Percentiles rank a stretch among this genome's conserved stretches.
Evolutionary conservation across 805 yeast species (phyloP).

Genomic region (Yarrowia bubula): DNA sequence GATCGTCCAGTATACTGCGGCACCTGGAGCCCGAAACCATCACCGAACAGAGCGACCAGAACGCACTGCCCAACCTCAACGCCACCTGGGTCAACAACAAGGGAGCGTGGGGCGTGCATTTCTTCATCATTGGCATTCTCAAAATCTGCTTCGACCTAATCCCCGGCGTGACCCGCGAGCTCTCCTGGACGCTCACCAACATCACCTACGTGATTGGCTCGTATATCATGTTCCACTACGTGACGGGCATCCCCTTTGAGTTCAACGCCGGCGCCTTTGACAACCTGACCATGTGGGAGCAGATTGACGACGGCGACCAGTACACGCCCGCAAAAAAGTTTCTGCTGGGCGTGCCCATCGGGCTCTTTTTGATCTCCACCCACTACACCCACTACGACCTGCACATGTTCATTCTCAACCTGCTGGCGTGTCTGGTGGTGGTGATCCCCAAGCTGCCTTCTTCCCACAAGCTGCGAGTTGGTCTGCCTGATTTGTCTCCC

Average conservation of each 20-base stretch:
- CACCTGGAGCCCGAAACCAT: constrained; percentile 91
- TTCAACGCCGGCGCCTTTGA: constrained; percentile 96
- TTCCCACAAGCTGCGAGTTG: constrained; percentile 40
- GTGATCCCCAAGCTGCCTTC: constrained; percentile 87
- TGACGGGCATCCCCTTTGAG: constrained; percentile 96
- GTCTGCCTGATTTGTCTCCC: constrained; percentile 33
- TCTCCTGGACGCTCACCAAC: constrained; percentile 93
- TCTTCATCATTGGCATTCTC: constrained; percentile 72
- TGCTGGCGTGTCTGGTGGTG: constrained; percentile 76
- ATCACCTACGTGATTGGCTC: constrained; percentile 86
- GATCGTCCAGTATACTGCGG: constrained; percentile 86
- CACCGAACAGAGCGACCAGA: constrained; percentile 90
- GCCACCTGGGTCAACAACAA: constrained; percentile 95
- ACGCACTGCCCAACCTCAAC: constrained; percentile 81
- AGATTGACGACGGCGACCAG: constrained; percentile 91
- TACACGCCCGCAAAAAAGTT: constrained; percentile 96
- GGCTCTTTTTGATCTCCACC: constrained; percentile 77
- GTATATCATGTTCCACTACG: constrained; percentile 93
- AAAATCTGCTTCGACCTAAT: constrained; percentile 75
- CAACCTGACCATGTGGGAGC: constrained; percentile 98
- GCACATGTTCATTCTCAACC: constrained; percentile 72
- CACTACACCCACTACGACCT: constrained; percentile 87
- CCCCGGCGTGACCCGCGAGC: constrained; percentile 76
- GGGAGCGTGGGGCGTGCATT: constrained; percentile 92
- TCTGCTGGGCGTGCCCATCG: constrained; percentile 87